These are phyloP conservation scores for Backusella westeae DNA, from an alignment of 192 early-diverging fungal genomes.

Conservation along the genomic window DNA sequence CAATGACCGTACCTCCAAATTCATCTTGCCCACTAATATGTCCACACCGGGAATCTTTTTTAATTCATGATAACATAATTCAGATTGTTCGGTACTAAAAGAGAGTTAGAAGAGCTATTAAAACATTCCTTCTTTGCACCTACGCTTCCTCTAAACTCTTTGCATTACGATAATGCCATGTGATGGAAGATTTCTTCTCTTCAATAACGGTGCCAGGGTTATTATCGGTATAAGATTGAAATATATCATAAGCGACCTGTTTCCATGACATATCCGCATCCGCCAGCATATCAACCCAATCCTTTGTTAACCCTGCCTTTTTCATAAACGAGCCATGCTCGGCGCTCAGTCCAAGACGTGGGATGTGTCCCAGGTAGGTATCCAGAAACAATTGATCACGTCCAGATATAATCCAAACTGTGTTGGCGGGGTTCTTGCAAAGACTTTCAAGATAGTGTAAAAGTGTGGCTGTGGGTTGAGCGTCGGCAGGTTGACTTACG, in stretches of 20 bases:
- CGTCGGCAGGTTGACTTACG: slow-evolving; percentile 83
- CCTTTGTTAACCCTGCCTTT: slow-evolving; percentile 61
- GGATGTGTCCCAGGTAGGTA: slow-evolving; percentile 76
- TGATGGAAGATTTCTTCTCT: slow-evolving; percentile 87
- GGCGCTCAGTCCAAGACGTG: slow-evolving; percentile 79
- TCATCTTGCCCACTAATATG: slow-evolving; percentile 95
- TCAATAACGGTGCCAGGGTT: slow-evolving; percentile 93
- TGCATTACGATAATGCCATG: slow-evolving; percentile 91
- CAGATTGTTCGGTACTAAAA: slow-evolving; percentile 16
- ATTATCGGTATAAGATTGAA: slow-evolving; percentile 86
- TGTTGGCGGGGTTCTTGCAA: slow-evolving; percentile 75
- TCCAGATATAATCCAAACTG: slow-evolving; percentile 89
- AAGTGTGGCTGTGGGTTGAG: slow-evolving; percentile 81
- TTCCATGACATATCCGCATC: slow-evolving; percentile 87
- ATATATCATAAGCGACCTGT: slow-evolving; percentile 83
- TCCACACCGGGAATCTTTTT: slow-evolving; percentile 65
- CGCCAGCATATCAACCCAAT: slow-evolving; percentile 72
- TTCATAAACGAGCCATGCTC: slow-evolving; percentile 97
- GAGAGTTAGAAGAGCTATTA: neutral
- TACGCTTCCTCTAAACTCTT: slow-evolving; percentile 21
- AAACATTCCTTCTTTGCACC: neutral
- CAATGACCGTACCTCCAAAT: slow-evolving; percentile 90
- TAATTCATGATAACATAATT: slow-evolving; percentile 20
- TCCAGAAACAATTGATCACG: slow-evolving; percentile 85
- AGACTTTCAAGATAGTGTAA: slow-evolving; percentile 69